Conservation (phyloP, 2,329 filamentous ascomycete species). For the Cytospora schulzeri region DNA sequence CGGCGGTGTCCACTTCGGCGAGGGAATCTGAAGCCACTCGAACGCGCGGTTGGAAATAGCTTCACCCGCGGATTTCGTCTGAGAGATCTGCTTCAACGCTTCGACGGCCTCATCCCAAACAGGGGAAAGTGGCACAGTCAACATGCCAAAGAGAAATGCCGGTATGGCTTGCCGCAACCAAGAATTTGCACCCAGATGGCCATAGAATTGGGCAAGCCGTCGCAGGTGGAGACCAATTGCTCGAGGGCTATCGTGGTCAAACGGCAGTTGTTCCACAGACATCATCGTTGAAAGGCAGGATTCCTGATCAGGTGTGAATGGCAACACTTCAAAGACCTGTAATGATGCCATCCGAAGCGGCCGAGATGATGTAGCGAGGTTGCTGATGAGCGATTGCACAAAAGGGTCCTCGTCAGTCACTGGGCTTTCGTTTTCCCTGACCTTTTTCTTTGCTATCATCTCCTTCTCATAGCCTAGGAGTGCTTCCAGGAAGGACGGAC, state of each 20-base stretch:
- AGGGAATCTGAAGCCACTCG: slow-evolving; percentile 69
- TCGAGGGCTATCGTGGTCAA: slow-evolving; percentile 76
- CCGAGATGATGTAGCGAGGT: slow-evolving; percentile 75
- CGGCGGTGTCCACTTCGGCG: slow-evolving; percentile 55
- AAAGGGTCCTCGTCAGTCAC: slow-evolving; percentile 63
- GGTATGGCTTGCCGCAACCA: slow-evolving; percentile 76
- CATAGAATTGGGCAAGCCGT: slow-evolving; percentile 69
- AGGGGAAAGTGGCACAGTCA: slow-evolving; percentile 82
- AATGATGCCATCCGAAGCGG: slow-evolving; percentile 73
- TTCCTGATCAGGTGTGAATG: slow-evolving; percentile 51
- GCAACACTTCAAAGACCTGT: slow-evolving; percentile 67
- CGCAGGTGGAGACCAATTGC: slow-evolving; percentile 84
- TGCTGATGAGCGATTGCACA: slow-evolving; percentile 66
- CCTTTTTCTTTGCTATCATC: slow-evolving; percentile 32
- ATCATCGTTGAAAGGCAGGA: slow-evolving; percentile 66
- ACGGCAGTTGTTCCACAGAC: slow-evolving; percentile 75
- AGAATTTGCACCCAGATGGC: slow-evolving; percentile 56
- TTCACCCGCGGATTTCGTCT: slow-evolving; percentile 72
- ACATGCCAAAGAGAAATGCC: slow-evolving; percentile 82
- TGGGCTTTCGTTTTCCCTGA: slow-evolving; percentile 43
- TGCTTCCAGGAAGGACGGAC: slow-evolving; percentile 67
- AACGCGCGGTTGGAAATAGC: slow-evolving; percentile 73
- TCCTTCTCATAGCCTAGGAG: slow-evolving; percentile 58
- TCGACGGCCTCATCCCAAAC: slow-evolving; percentile 84
- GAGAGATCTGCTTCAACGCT: slow-evolving; percentile 73